These are phyloP conservation scores for Anthostomella pinea DNA, from an alignment of 2,329 filamentous ascomycete species.

Conservation along the genomic window DNA sequence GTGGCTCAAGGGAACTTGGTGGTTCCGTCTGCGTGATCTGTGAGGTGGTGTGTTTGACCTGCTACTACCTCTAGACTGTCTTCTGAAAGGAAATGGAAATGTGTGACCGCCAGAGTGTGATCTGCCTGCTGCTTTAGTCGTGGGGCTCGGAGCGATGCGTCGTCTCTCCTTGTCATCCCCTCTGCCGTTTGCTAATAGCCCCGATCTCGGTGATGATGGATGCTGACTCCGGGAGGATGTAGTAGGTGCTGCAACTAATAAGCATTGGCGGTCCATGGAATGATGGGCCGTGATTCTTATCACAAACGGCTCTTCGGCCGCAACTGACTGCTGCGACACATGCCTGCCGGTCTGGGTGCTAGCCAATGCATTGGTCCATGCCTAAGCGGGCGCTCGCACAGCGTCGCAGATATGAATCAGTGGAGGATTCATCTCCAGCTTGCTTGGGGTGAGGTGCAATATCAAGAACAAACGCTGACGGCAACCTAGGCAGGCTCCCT, in stretches of 20 bases:
- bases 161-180: not conserved
- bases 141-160: not conserved
- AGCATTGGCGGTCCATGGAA: not conserved
- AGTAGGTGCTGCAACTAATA: too few relatives aligned
- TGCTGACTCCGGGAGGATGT: not conserved
- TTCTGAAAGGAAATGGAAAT: not conserved
- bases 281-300: not conserved
- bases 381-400: too few relatives aligned
- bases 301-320: too few relatives aligned
- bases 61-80: too few relatives aligned
- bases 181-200: not conserved
- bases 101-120: conserved; percentile 3
- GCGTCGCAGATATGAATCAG: too few relatives aligned
- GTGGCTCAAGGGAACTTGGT: not conserved
- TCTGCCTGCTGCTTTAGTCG: not conserved
- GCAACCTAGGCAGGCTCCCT: too few relatives aligned
- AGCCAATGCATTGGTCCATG: too few relatives aligned
- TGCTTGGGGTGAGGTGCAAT: too few relatives aligned
- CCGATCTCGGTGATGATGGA: not conserved
- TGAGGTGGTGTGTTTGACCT: not conserved
- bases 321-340: too few relatives aligned
- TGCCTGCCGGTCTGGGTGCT: too few relatives aligned
- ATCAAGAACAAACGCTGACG: too few relatives aligned
- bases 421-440: too few relatives aligned
- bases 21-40: conserved; percentile 1